phyloP scores from a whole-genome alignment of 2,329 filamentous ascomycete species.

The Colletotrichum sp. region DNA sequence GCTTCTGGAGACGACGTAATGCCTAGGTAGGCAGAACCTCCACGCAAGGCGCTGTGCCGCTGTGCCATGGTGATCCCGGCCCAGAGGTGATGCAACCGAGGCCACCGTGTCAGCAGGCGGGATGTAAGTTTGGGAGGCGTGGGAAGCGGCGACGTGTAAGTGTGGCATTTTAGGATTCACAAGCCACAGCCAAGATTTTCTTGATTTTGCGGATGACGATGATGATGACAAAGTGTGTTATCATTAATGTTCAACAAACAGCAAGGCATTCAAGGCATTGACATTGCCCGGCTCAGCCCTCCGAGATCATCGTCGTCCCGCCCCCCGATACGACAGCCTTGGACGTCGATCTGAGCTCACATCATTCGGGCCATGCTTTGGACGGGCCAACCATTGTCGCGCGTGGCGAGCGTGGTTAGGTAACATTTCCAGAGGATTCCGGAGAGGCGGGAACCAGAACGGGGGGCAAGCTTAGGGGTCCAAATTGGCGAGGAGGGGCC shows the following conservation, averaged over 20 bases:
- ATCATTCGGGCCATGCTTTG: neutral
- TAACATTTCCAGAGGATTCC: neutral
- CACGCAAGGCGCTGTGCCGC: neutral
- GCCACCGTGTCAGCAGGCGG: constrained; percentile 18
- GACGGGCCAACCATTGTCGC: neutral
- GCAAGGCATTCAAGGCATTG: neutral
- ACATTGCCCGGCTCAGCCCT: neutral
- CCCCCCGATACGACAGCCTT: neutral
- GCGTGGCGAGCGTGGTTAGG: neutral
- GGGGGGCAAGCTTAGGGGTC: neutral
- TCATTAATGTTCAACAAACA: neutral
- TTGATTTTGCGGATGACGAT: neutral
- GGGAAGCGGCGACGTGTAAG: neutral
- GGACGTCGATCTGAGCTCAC: constrained; percentile 2
- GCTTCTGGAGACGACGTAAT: neutral
- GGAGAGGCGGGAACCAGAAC: neutral
- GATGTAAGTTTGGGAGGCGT: neutral
- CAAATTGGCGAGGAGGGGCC: neutral
- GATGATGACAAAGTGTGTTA: neutral
- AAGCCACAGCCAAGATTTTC: neutral
- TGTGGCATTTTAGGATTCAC: neutral
- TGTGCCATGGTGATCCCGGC: neutral
- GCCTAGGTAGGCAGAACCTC: neutral
- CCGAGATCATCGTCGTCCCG: neutral
- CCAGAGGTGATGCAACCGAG: neutral